Base-by-base conservation (phyloP, 2,329 filamentous ascomycete species). In the Colletotrichum gigasporum region DNA sequence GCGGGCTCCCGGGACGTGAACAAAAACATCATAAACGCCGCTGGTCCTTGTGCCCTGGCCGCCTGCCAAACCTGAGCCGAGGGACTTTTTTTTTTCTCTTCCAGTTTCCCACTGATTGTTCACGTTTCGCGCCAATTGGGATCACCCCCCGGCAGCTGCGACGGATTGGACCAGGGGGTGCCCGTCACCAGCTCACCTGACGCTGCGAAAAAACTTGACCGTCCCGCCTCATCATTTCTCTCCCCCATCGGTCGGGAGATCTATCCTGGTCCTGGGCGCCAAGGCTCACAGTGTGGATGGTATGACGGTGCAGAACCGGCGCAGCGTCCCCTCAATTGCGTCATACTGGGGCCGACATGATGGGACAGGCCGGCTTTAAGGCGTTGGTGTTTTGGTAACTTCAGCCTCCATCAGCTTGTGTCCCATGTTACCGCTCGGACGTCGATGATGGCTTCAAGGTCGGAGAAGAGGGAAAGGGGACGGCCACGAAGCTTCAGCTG, bases 161-260 rank as follows among this genome's bases (percentile, higher is more conserved):
- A 60, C 48, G 61, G 56, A 61, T 28, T 41, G 26, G 42, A 54
- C 42, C 34, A 37, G 54, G 54, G 56, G 47, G 22, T 9, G 41
- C 53, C 53, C 53, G 32, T 53, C 24, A 35, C 20, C 32, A 44
- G 47, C 61, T 64, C 56, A 64, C 61, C 61, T 64, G 56, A 64
- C 56, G 56, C 55, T 42, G 35, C 37, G 48, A 64, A 61, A 64
- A 64, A 64, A 61, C 61, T 64, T 64, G 53, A 48, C 56, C 56
- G 61, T 64, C 61, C 61, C 61, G 61, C 61, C 61, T 64, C 56
- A 60, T 61, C 61, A 61, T 64, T 64, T 61, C 37, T 54, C 37
- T 53, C 9, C 22, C 12, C 44, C 48, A 41, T 54, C 55, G 56
- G 61, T 54, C 48, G 55, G 61, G 55, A 64, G 61, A 64, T 64